Conservation (phyloP, 2,329 filamentous ascomycete species). For the Cladophialophora immunda region DNA sequence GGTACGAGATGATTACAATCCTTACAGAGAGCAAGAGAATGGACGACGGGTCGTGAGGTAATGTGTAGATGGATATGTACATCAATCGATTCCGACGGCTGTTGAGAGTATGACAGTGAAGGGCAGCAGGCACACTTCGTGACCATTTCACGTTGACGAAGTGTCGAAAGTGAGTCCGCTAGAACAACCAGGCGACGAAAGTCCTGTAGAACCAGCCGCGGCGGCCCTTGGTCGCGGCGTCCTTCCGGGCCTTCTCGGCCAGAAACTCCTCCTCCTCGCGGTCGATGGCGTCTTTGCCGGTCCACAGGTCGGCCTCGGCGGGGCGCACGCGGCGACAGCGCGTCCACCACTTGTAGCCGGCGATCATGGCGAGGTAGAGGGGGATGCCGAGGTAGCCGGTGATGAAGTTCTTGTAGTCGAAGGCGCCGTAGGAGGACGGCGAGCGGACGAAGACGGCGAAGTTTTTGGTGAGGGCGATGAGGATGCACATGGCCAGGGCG, state of each 20-base stretch:
- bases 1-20: neutral
- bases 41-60: neutral
- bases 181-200: constrained; percentile 71
- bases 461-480: constrained; percentile 85
- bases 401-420: constrained; percentile 79
- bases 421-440: constrained; percentile 57
- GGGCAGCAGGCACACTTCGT: no score
- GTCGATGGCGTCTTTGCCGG: constrained; percentile 77
- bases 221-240: constrained; percentile 44
- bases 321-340: constrained; percentile 65
- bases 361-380: constrained; percentile 73
- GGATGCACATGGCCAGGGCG: constrained; percentile 73
- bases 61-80: neutral
- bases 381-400: constrained; percentile 81
- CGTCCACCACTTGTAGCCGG: constrained; percentile 70
- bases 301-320: constrained; percentile 72
- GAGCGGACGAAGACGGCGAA: constrained; percentile 72
- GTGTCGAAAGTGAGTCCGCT: constrained; percentile 38
- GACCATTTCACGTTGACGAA: no score
- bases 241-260: constrained; percentile 63
- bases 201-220: constrained; percentile 64
- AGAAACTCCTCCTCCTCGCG: constrained; percentile 76
- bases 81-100: neutral
- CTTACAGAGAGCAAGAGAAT: neutral
- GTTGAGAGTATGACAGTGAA: no score